phyloP scores from a whole-genome alignment of 768 basidiomycete species.

The Phylloporus sp. region DNA sequence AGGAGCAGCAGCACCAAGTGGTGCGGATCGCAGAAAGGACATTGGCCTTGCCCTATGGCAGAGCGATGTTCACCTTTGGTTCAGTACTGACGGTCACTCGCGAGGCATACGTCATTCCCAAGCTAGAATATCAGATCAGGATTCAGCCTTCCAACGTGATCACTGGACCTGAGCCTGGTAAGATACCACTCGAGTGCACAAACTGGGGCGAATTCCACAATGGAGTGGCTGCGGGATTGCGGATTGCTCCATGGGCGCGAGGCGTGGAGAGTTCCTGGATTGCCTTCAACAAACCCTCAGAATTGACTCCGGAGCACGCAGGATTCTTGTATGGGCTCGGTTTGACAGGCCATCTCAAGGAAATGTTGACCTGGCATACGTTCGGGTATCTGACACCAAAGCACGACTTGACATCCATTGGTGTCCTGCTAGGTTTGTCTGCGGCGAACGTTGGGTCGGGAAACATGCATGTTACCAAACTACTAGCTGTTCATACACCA shows the following conservation, averaged over 20 bases:
- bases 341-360: conserved; percentile 82
- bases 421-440: conserved; percentile 86
- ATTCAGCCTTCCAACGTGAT: conserved; percentile 68
- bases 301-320: conserved; percentile 91
- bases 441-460: conserved; percentile 84
- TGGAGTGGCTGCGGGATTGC: conserved; percentile 88
- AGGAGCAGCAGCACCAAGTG: conserved; percentile 80
- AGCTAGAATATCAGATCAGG: conserved; percentile 69
- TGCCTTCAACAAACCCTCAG: conserved; percentile 88
- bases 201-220: conserved; percentile 99
- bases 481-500: conserved; percentile 89
- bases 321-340: conserved; percentile 93
- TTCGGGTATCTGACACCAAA: conserved; percentile 94
- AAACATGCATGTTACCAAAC: conserved; percentile 83
- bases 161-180: conserved; percentile 63
- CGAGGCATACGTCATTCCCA: conserved; percentile 76
- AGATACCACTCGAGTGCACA: conserved; percentile 64
- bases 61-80: conserved; percentile 89
- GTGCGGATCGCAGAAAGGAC: conserved; percentile 81
- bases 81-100: conserved; percentile 69
- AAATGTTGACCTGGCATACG: conserved; percentile 92
- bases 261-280: conserved; percentile 94
- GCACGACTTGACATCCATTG: conserved; percentile 93
- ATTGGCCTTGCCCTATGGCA: conserved; percentile 82
- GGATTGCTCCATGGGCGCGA: conserved; percentile 67